phyloP scores from a whole-genome alignment of 2,329 filamentous ascomycete species.

The Colletotrichum lindemuthianum region DNA sequence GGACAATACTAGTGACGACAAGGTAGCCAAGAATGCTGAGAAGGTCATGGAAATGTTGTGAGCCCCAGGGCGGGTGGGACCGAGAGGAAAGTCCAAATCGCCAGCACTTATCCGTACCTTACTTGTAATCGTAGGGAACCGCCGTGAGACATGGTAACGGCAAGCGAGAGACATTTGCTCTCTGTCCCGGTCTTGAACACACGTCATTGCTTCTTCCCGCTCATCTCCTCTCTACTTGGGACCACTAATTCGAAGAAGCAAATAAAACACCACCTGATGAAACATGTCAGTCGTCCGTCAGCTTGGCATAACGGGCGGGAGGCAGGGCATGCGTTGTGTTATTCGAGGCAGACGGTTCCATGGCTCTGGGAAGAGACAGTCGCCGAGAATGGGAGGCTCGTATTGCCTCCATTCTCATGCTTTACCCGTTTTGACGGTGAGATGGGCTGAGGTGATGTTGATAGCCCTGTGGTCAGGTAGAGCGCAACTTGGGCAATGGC shows the following conservation, averaged over 20 bases:
- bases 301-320: conserved; percentile 1
- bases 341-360: not conserved
- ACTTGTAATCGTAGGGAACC: not conserved
- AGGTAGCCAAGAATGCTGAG: too few species aligned
- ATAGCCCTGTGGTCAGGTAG: too few species aligned
- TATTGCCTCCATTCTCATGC: too few species aligned
- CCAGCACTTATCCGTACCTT: not conserved
- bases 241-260: conserved; percentile 18
- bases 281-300: conserved; percentile 28
- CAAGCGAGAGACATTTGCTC: conserved; percentile 26
- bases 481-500: too few species aligned
- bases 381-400: too few species aligned
- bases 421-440: too few species aligned
- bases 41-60: too few species aligned
- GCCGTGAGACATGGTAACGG: conserved; percentile 28
- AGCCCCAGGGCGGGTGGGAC: too few species aligned
- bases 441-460: too few species aligned
- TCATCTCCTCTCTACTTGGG: not conserved
- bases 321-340: not conserved
- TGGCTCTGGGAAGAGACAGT: not conserved
- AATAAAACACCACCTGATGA: conserved; percentile 20
- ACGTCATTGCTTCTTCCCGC: conserved; percentile 25
- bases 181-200: conserved; percentile 26
- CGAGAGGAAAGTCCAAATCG: too few species aligned
- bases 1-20: too few species aligned